Conservation (phyloP, 352 stramenopile genomes). For the Globisporangium apiculatum region DNA sequence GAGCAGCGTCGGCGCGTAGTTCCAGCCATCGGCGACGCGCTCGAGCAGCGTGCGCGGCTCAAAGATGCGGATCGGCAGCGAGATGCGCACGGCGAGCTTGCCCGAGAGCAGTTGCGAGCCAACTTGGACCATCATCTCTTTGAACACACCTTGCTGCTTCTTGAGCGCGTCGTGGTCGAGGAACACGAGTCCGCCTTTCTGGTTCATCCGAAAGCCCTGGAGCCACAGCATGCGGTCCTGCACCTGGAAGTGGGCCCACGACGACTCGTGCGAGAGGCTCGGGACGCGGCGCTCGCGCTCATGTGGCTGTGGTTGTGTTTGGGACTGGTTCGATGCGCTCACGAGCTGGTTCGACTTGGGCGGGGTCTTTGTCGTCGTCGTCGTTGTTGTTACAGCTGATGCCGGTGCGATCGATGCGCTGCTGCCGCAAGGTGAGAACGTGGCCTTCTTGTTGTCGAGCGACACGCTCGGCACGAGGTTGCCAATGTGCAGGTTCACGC, state of each 20-base stretch:
- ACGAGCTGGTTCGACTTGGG: neutral
- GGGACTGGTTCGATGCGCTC: neutral
- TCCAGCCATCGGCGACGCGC: conserved; percentile 66
- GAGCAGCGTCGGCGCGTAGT: conserved; percentile 68
- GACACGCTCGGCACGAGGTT: conserved; percentile 39
- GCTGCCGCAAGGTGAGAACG: neutral
- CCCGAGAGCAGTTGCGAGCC: conserved; percentile 58
- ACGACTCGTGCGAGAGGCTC: conserved; percentile 12
- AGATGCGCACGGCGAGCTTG: conserved; percentile 66
- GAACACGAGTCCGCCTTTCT: conserved; percentile 63
- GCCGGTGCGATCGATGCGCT: conserved; percentile 3
- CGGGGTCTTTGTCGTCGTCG: neutral
- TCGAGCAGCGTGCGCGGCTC: conserved; percentile 66
- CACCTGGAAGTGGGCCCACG: conserved; percentile 43
- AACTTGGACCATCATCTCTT: conserved; percentile 72
- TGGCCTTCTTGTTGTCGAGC: conserved; percentile 12
- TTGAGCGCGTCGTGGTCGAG: conserved; percentile 60
- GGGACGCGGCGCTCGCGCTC: conserved; percentile 6
- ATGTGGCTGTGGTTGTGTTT: neutral
- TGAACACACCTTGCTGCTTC: conserved; percentile 78
- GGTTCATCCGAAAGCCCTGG: conserved; percentile 52
- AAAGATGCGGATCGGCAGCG: conserved; percentile 71
- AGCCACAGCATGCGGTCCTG: conserved; percentile 57
- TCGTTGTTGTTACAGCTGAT: conserved; percentile 1
- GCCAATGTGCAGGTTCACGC: conserved; percentile 50